A percentile compares a stretch with the other conserved stretches of the same genome.
phyloP scores from a whole-genome alignment of 129 eudicot genomes.

The Ambrosia artemisiifolia region DNA sequence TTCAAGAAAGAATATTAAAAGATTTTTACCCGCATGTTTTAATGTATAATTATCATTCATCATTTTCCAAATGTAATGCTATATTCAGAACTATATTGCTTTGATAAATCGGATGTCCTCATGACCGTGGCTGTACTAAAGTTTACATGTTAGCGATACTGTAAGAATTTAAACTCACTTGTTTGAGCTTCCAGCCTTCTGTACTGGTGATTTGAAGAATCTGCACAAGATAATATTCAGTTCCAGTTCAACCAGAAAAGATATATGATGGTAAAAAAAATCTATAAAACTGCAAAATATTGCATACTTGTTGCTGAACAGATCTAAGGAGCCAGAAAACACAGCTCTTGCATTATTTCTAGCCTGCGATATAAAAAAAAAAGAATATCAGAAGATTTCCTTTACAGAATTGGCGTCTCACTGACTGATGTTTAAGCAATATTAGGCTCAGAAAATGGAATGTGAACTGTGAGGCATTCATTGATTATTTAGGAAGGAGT shows the following conservation, averaged over 20 bases:
- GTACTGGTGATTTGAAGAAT: slow-evolving; percentile 77
- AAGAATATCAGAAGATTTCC: neutral
- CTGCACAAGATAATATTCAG: slow-evolving; percentile 38
- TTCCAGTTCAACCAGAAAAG: slow-evolving; percentile 5
- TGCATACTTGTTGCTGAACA: slow-evolving; percentile 81
- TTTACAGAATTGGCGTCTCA: neutral
- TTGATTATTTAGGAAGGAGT: neutral
- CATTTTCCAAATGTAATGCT: neutral
- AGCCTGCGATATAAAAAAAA: slow-evolving; percentile 51
- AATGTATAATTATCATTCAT: neutral
- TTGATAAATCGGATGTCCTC: neutral
- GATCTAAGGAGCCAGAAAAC: slow-evolving; percentile 75
- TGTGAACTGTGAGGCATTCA: neutral
- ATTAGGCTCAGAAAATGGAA: neutral
- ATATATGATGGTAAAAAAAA: neutral
- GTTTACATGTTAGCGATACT: neutral
- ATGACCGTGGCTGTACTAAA: neutral
- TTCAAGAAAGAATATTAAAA: neutral
- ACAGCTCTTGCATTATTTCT: slow-evolving; percentile 87
- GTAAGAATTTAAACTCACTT: slow-evolving; percentile 45
- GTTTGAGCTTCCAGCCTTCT: slow-evolving; percentile 11
- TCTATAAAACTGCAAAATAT: neutral
- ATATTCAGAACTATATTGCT: neutral
- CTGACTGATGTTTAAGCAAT: neutral
- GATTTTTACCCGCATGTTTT: neutral